A percentile compares a stretch with the other conserved stretches of the same genome.
phyloP scores from a whole-genome alignment of 116 monocot genomes.

The Phalaenopsis hybrid region DNA sequence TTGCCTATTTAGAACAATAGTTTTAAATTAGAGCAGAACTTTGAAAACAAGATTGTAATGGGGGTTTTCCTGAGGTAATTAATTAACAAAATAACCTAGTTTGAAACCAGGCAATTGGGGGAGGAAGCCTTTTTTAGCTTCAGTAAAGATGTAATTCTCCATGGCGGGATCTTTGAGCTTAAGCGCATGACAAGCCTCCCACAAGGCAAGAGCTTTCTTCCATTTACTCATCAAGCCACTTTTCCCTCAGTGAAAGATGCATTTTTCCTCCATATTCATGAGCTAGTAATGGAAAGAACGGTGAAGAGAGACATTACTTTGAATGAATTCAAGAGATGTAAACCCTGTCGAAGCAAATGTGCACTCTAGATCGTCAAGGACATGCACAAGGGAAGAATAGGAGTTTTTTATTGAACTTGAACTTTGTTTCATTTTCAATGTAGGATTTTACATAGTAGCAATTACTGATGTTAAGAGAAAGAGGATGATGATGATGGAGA shows the following conservation, averaged over 20 bases:
- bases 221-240: conserved; percentile 94
- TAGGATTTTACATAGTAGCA: background rate
- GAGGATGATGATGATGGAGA: background rate
- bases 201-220: conserved; percentile 69
- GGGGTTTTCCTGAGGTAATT: no score
- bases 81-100: conserved; percentile 16
- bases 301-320: conserved; percentile 38
- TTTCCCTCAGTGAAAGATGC: conserved; percentile 66
- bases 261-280: conserved; percentile 46
- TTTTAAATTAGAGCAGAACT: no score
- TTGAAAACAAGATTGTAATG: no score
- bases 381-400: conserved; percentile 24
- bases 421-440: conserved; percentile 18
- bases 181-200: conserved; percentile 67
- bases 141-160: conserved; percentile 41
- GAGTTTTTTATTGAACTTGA: conserved; percentile 25
- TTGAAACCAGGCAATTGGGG: conserved; percentile 22
- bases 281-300: conserved; percentile 62
- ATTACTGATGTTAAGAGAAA: no score
- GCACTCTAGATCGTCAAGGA: conserved; percentile 37
- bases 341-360: conserved; percentile 24
- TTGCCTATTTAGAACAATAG: conserved; percentile 24
- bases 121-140: conserved; percentile 23
- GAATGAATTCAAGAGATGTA: conserved; percentile 63
- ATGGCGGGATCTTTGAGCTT: conserved; percentile 47